These are phyloP conservation scores for Penicillium sp. DNA, from an alignment of 2,329 filamentous ascomycete species.

Conservation along the genomic window DNA sequence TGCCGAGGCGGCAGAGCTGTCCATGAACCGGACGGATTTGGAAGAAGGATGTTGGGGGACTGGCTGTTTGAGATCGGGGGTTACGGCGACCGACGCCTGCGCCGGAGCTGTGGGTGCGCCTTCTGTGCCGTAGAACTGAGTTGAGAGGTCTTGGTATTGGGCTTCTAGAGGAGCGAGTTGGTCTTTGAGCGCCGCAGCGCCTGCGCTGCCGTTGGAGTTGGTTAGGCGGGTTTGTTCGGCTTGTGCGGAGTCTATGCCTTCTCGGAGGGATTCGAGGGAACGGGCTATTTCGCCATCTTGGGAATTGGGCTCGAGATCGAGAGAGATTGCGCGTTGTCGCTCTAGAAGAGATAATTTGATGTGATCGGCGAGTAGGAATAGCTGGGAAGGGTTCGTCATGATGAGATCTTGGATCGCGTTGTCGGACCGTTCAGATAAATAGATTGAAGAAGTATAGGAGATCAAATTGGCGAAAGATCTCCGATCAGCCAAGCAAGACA, in stretches of 20 bases:
- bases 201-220: slow-evolving; percentile 50
- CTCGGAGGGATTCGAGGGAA: slow-evolving; percentile 79
- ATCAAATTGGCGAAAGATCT: slow-evolving; percentile 8
- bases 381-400: slow-evolving; percentile 62
- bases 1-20: slow-evolving; percentile 49
- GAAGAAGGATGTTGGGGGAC: slow-evolving; percentile 45
- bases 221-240: slow-evolving; percentile 61
- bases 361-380: slow-evolving; percentile 91
- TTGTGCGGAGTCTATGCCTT: slow-evolving; percentile 70
- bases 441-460: background rate
- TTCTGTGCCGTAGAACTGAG: slow-evolving; percentile 71
- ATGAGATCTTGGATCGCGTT: slow-evolving; percentile 22
- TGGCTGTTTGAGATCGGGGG: slow-evolving; percentile 44
- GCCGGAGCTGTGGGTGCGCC: slow-evolving; percentile 53
- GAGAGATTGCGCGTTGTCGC: slow-evolving; percentile 76
- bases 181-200: slow-evolving; percentile 55
- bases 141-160: slow-evolving; percentile 71
- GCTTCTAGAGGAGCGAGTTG: slow-evolving; percentile 65
- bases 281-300: slow-evolving; percentile 87
- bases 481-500: slow-evolving; percentile 6
- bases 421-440: background rate
- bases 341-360: slow-evolving; percentile 94
- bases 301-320: slow-evolving; percentile 72
- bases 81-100: slow-evolving; percentile 41
- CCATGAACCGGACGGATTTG: slow-evolving; percentile 84